phyloP scores from a whole-genome alignment of 495 filamentous ascomycete genomes.

The Saxophila tyrrhenica region DNA sequence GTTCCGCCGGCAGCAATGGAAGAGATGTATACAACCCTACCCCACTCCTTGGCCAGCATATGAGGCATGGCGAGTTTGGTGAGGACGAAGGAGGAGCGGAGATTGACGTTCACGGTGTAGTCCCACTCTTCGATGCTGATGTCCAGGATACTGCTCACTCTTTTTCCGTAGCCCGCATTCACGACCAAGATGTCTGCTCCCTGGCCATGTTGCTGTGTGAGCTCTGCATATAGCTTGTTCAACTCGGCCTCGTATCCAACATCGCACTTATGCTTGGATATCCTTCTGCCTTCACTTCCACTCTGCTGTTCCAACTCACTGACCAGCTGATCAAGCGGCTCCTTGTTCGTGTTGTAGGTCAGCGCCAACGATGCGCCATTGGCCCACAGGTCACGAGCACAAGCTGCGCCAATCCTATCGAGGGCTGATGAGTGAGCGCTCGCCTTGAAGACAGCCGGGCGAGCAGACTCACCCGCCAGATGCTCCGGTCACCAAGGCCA shows the following conservation, averaged over 20 bases:
- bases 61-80: conserved; percentile 52
- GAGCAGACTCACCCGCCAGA: conserved; percentile 47
- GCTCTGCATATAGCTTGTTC: conserved; percentile 39
- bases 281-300: conserved; percentile 24
- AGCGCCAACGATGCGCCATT: conserved; percentile 48
- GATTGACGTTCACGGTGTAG: conserved; percentile 52
- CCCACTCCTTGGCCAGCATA: conserved; percentile 54
- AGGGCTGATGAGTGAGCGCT: conserved; percentile 12
- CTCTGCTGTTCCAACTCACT: conserved; percentile 7
- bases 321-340: conserved; percentile 36
- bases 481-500: conserved; percentile 55
- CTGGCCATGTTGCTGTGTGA: conserved; percentile 41
- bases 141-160: conserved; percentile 39
- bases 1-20: conserved; percentile 56
- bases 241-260: conserved; percentile 41
- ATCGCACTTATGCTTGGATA: conserved; percentile 48
- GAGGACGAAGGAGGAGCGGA: conserved; percentile 54
- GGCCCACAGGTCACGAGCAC: conserved; percentile 43
- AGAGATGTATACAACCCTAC: conserved; percentile 56
- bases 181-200: conserved; percentile 54
- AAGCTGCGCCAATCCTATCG: conserved; percentile 49
- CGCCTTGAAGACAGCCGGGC: background rate
- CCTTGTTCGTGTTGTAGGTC: conserved; percentile 45
- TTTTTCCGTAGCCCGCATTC: conserved; percentile 45
- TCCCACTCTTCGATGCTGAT: conserved; percentile 54